Evolutionary conservation across 1,284 basidiomycete species (phyloP).

Genomic region (Chondrostereum purpureum): DNA sequence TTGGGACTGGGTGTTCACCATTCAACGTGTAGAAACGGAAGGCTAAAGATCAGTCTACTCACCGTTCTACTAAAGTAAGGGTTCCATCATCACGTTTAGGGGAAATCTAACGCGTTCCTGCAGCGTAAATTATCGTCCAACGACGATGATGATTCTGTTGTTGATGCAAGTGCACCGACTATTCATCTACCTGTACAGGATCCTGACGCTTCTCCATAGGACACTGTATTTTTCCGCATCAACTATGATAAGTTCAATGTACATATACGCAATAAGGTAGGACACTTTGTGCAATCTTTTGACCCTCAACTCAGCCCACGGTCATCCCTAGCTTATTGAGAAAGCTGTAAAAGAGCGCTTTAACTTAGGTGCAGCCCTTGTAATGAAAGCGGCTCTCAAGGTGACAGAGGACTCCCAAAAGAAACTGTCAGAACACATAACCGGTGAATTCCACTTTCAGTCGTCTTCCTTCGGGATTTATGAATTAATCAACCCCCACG

Average conservation of each 20-base stretch:
- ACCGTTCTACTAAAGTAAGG: slow-evolving; percentile 48
- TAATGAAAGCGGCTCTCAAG: slow-evolving; percentile 67
- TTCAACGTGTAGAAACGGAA: slow-evolving; percentile 48
- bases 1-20: slow-evolving; percentile 3
- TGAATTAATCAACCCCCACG: slow-evolving; percentile 10
- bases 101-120: not conserved
- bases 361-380: slow-evolving; percentile 66
- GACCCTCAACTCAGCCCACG: slow-evolving; percentile 12
- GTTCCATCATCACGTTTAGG: no score
- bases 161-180: slow-evolving; percentile 52
- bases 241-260: slow-evolving; percentile 88
- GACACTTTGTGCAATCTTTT: slow-evolving; percentile 16
- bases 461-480: slow-evolving; percentile 3
- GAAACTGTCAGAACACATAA: slow-evolving; percentile 52
- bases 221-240: slow-evolving; percentile 72
- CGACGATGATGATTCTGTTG: slow-evolving; percentile 46
- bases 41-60: slow-evolving; percentile 40
- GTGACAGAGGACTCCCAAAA: slow-evolving; percentile 62
- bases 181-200: slow-evolving; percentile 1
- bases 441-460: slow-evolving; percentile 40
- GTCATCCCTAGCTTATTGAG: slow-evolving; percentile 72
- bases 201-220: slow-evolving; percentile 34
- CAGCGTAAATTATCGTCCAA: slow-evolving; percentile 43
- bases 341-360: slow-evolving; percentile 71
- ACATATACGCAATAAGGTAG: slow-evolving; percentile 81